Percentiles rank a stretch among this genome's conserved stretches.
phyloP scores from a whole-genome alignment of 768 basidiomycete species.

The Leccinum obscurum region DNA sequence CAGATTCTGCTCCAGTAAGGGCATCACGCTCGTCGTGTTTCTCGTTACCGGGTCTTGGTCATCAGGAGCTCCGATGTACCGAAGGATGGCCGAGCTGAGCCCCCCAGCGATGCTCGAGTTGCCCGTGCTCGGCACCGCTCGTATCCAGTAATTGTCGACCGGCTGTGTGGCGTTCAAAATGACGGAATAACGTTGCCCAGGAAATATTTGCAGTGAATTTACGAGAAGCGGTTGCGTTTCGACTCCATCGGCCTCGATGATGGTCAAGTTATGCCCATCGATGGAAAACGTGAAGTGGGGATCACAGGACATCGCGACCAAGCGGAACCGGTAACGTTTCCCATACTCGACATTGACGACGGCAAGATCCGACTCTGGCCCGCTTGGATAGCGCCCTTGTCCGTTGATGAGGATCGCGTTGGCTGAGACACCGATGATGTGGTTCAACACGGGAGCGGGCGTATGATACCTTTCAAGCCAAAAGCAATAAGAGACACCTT shows the following conservation, averaged over 20 bases:
- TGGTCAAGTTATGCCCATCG: constrained; percentile 43
- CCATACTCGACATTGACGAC: constrained; percentile 39
- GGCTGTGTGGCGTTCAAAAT: constrained; percentile 31
- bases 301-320: constrained; percentile 47
- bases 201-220: background rate
- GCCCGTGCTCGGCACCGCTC: constrained; percentile 24
- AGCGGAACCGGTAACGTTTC: constrained; percentile 47
- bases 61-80: background rate
- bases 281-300: constrained; percentile 46
- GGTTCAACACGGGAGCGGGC: background rate
- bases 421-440: constrained; percentile 9
- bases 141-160: constrained; percentile 56
- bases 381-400: constrained; percentile 30
- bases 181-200: background rate
- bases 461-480: background rate
- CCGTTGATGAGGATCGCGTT: constrained; percentile 36
- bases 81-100: background rate
- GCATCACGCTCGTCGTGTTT: background rate
- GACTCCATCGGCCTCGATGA: constrained; percentile 46
- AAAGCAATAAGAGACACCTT: background rate
- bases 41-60: background rate
- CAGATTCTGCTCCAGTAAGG: background rate
- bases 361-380: constrained; percentile 38
- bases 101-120: background rate
- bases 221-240: constrained; percentile 2